Conservation (phyloP, 192 early-diverging fungal species). For the Diversispora epigaea region DNA sequence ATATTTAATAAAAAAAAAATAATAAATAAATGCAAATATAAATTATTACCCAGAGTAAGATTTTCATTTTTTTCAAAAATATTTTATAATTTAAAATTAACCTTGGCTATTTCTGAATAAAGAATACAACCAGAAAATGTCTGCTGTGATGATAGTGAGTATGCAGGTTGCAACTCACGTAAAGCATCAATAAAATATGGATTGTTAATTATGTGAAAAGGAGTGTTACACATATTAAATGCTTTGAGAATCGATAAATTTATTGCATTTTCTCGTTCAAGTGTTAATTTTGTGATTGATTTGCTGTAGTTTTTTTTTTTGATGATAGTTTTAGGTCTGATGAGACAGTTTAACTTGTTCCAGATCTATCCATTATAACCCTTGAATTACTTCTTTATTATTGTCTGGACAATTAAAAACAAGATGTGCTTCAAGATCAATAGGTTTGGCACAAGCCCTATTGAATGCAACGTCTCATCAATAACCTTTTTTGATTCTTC, state of each 20-base stretch:
- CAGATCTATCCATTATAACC: not conserved
- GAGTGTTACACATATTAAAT: not conserved
- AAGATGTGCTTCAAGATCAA: too few species aligned
- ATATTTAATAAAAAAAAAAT: not conserved
- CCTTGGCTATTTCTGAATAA: not conserved
- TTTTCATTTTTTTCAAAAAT: not conserved
- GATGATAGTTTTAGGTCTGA: too few species aligned
- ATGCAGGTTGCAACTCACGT: not conserved
- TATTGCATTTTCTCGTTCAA: not conserved
- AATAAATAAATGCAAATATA: not conserved
- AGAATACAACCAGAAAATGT: not conserved
- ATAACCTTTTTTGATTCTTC: too few species aligned
- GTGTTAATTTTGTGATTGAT: conserved; percentile 1
- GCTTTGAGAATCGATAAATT: not conserved
- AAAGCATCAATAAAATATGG: conserved; percentile 9
- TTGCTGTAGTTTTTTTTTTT: too few species aligned
- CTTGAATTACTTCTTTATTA: too few species aligned
- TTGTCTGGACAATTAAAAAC: too few species aligned
- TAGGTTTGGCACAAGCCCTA: too few species aligned
- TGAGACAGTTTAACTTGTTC: not conserved
- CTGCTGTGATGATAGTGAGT: not conserved
- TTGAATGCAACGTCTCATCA: too few species aligned
- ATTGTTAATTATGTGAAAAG: conserved; percentile 3
- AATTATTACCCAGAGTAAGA: too few species aligned
- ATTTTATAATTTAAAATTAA: not conserved